These are phyloP conservation scores for Cardamine resedifolia DNA, from an alignment of 345 rosid species.

Conservation along the genomic window DNA sequence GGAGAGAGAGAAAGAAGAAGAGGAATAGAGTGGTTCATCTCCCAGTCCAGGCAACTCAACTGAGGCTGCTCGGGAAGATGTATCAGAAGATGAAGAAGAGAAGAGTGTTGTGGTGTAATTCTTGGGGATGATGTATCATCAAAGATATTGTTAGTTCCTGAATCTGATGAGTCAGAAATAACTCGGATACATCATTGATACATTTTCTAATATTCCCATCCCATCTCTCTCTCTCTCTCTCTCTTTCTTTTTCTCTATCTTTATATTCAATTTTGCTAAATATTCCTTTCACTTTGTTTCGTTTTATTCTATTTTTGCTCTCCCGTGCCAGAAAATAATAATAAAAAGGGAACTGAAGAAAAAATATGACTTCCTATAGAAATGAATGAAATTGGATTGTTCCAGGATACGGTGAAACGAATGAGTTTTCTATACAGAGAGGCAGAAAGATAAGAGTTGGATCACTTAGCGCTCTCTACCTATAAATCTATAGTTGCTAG, in stretches of 20 bases:
- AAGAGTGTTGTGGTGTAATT: not conserved
- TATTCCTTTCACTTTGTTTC: not conserved
- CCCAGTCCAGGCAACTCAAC: no score
- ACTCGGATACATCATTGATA: slow-evolving; percentile 80
- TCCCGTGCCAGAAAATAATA: not conserved
- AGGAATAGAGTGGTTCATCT: no score
- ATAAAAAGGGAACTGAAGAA: not conserved
- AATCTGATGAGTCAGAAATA: slow-evolving; percentile 62
- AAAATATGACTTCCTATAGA: not conserved
- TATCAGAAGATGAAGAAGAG: not conserved
- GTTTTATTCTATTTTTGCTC: not conserved
- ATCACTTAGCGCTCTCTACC: slow-evolving; percentile 11
- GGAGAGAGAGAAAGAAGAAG: no score
- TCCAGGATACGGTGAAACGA: not conserved
- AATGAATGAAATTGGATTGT: slow-evolving; percentile 10
- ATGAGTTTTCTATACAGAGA: slow-evolving; percentile 14
- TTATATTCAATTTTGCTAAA: not conserved
- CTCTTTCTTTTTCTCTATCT: not conserved
- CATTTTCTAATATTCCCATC: not conserved
- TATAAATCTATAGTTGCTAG: not conserved
- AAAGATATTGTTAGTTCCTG: not conserved
- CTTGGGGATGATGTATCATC: not conserved
- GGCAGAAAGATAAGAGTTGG: not conserved
- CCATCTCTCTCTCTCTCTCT: not conserved
- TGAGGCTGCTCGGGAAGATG: not conserved